Evolutionary conservation across 1,284 basidiomycete species (phyloP).

Genomic region (Rhodotorula sp.): DNA sequence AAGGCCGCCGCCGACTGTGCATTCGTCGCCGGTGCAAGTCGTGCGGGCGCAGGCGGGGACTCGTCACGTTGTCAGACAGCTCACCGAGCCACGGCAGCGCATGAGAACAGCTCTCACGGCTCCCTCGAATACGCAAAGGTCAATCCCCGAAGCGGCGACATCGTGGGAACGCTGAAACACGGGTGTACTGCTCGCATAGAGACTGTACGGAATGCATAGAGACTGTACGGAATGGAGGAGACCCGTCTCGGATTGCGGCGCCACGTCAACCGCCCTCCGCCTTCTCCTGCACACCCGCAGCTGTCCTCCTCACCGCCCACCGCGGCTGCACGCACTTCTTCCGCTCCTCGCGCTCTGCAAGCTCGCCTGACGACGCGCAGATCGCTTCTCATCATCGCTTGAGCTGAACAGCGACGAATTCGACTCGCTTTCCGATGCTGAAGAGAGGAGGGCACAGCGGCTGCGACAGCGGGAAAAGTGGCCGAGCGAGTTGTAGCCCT

Average conservation of each 20-base stretch:
- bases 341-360: neutral
- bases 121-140: too few species aligned
- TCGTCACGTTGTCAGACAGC: too few species aligned
- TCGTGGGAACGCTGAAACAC: too few species aligned
- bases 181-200: too few species aligned
- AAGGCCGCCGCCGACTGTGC: too few species aligned
- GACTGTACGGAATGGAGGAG: too few species aligned
- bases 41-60: too few species aligned
- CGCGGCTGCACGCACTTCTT: neutral
- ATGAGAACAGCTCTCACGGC: too few species aligned
- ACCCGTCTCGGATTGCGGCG: neutral
- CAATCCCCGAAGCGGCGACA: too few species aligned
- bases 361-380: neutral
- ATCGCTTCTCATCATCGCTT: neutral
- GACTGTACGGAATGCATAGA: too few species aligned
- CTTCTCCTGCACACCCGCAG: neutral
- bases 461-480: neutral
- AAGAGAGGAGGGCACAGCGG: neutral
- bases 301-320: neutral
- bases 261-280: neutral
- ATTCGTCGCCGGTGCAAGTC: too few species aligned
- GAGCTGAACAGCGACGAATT: neutral
- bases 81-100: too few species aligned
- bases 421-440: neutral
- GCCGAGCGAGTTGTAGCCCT: slow-evolving; percentile 1